phyloP scores from a whole-genome alignment of 768 basidiomycete genomes.

The Boletus reticuloceps region DNA sequence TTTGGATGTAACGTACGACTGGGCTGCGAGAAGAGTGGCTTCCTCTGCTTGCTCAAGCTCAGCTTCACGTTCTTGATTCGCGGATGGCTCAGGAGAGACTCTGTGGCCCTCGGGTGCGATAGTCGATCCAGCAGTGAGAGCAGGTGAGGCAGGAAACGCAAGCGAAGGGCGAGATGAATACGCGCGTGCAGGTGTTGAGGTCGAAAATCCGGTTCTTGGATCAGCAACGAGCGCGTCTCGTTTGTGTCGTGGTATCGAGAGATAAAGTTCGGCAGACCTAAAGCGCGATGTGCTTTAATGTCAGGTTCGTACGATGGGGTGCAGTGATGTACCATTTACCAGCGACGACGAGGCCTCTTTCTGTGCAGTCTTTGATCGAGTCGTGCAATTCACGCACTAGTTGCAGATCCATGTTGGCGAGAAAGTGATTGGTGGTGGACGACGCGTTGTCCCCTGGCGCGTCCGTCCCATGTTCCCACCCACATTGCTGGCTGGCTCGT shows the following conservation, averaged over 20 bases:
- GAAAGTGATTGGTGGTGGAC: neutral
- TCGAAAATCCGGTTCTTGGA: conserved; percentile 42
- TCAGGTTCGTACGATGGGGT: conserved; percentile 6
- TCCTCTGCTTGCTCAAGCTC: conserved; percentile 60
- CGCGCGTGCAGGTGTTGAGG: conserved; percentile 57
- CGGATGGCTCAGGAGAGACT: conserved; percentile 8
- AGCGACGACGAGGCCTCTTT: conserved; percentile 65
- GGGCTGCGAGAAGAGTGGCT: conserved; percentile 71
- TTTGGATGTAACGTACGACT: conserved; percentile 68
- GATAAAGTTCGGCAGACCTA: conserved; percentile 77
- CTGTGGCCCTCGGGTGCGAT: conserved; percentile 20
- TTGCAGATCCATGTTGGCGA: conserved; percentile 42
- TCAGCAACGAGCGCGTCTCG: conserved; percentile 33
- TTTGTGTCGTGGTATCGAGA: conserved; percentile 53
- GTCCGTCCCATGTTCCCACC: conserved; percentile 13
- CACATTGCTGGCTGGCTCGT: neutral
- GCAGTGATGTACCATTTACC: conserved; percentile 66
- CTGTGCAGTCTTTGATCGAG: conserved; percentile 70
- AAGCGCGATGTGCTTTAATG: conserved; percentile 13
- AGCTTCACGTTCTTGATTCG: conserved; percentile 37
- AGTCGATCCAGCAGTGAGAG: conserved; percentile 32
- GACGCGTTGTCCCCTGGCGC: neutral
- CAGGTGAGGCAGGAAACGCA: conserved; percentile 32
- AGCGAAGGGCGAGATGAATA: conserved; percentile 40
- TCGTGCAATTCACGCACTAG: conserved; percentile 55